These are phyloP conservation scores for Chaetomiaceae sp. DNA, from an alignment of 2,329 filamentous ascomycete genomes.

Conservation along the genomic window DNA sequence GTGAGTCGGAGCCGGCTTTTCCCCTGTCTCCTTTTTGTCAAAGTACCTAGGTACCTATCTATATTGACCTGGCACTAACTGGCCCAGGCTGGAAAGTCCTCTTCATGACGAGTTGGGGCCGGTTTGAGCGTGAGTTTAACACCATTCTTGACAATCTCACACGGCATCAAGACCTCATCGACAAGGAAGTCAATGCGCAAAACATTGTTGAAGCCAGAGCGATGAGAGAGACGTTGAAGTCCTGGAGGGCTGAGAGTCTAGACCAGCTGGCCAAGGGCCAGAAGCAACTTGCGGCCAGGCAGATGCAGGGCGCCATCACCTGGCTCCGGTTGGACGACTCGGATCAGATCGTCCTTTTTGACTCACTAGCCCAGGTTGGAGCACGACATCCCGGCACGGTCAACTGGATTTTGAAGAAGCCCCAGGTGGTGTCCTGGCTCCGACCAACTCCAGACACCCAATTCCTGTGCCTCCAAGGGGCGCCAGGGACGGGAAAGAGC, in stretches of 20 bases:
- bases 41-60: too few species aligned
- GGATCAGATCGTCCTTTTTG: neutral
- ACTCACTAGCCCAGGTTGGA: neutral
- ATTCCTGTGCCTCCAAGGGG: neutral
- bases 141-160: neutral
- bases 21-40: too few species aligned
- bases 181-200: neutral
- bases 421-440: neutral
- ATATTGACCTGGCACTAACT: too few species aligned
- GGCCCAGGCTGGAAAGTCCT: neutral
- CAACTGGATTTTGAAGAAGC: neutral
- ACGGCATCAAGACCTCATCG: neutral
- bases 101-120: neutral
- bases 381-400: neutral
- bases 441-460: neutral
- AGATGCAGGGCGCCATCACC: neutral
- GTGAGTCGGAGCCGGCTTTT: too few species aligned
- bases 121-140: neutral
- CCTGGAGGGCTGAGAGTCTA: neutral
- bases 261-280: neutral
- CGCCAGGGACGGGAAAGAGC: neutral
- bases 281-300: neutral
- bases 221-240: neutral
- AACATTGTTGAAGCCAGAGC: neutral
- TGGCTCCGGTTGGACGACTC: neutral